These are phyloP conservation scores for Sarcocystis neurona DNA, from an alignment of 169 alveolate genomes.

Conservation along the genomic window DNA sequence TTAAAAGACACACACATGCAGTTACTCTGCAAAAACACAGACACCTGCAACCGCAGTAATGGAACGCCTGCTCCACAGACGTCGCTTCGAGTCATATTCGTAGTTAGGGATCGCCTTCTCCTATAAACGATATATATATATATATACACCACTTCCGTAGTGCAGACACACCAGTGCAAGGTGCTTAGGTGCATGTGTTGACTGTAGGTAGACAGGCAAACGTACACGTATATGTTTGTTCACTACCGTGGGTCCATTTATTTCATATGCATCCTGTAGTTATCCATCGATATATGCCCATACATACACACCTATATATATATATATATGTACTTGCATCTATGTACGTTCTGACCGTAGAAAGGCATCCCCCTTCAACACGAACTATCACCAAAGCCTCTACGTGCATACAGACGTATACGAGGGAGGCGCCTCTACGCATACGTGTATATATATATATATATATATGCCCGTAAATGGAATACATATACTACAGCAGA, in stretches of 20 bases:
- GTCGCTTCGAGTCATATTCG: too few relatives aligned
- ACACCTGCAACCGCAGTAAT: too few relatives aligned
- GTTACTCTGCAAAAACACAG: too few relatives aligned
- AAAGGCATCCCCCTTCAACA: too few relatives aligned
- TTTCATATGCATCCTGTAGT: background rate
- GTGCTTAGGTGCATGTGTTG: background rate
- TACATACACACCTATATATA: background rate
- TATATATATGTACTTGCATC: background rate
- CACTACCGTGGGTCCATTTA: background rate
- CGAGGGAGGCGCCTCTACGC: background rate
- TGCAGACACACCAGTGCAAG: background rate
- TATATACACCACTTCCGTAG: too few relatives aligned
- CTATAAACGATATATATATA: too few relatives aligned
- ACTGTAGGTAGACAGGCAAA: background rate
- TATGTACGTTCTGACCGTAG: background rate
- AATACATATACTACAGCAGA: background rate
- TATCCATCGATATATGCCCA: background rate
- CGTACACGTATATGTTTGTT: background rate
- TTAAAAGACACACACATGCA: too few relatives aligned
- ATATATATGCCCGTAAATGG: background rate
- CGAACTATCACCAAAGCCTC: background rate
- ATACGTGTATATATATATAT: too few relatives aligned
- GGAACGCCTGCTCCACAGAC: too few relatives aligned
- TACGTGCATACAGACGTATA: background rate
- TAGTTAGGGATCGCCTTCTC: too few relatives aligned